Evolutionary conservation across 306 rosid species (phyloP).

Genomic region (Leucaena leucocephala): DNA sequence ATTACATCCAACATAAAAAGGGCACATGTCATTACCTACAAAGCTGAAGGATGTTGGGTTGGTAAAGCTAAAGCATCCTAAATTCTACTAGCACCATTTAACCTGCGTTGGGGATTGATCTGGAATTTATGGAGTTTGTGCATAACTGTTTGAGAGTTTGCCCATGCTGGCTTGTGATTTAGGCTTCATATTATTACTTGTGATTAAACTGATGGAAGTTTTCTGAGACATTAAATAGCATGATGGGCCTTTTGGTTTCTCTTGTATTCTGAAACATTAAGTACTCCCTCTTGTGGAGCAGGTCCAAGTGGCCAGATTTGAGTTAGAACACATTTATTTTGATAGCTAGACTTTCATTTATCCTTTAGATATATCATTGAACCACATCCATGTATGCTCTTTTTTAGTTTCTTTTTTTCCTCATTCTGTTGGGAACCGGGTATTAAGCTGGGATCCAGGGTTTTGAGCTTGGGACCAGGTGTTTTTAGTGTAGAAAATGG

Average conservation of each 20-base stretch:
- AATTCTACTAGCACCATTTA: neutral
- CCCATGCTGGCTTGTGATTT: neutral
- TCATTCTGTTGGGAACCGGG: neutral
- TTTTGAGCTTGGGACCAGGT: neutral
- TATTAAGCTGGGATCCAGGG: neutral
- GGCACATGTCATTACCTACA: neutral
- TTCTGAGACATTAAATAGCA: neutral
- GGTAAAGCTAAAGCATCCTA: constrained; percentile 18
- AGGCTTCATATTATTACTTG: neutral
- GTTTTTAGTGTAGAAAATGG: neutral
- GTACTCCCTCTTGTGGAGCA: neutral
- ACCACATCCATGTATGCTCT: neutral
- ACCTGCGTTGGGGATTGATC: neutral
- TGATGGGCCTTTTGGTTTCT: neutral
- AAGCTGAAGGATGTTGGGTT: neutral
- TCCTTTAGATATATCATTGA: neutral
- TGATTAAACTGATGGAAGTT: constrained; percentile 1
- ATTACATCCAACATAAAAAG: neutral
- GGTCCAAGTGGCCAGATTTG: neutral
- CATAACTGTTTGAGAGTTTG: neutral
- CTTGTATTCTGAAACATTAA: neutral
- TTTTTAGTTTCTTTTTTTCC: neutral
- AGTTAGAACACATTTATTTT: constrained; percentile 7
- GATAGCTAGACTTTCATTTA: neutral
- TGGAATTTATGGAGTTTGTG: neutral